Conservation (phyloP, 2,329 filamentous ascomycete species). For the Claviceps arundinis region DNA sequence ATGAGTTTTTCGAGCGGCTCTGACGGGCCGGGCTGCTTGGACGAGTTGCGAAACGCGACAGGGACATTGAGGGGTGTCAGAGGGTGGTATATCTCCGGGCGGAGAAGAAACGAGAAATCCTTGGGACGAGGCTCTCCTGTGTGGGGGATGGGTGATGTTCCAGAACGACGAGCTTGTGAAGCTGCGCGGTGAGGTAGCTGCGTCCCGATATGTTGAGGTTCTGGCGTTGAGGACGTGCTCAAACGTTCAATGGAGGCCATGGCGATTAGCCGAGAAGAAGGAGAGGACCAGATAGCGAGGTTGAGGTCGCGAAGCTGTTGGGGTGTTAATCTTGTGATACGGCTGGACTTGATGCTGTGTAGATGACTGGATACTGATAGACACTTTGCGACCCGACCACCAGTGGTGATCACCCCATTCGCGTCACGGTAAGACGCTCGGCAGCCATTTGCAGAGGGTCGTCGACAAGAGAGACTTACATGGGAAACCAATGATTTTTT, state of each 20-base stretch:
- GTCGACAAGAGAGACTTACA: conserved; percentile 1
- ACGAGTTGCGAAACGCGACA: conserved; percentile 53
- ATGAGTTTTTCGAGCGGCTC: conserved; percentile 58
- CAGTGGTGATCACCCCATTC: too few species aligned
- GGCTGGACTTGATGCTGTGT: background rate
- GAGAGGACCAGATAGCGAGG: background rate
- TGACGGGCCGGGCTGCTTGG: conserved; percentile 47
- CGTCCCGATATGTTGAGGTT: conserved; percentile 2
- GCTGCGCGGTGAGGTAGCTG: conserved; percentile 12
- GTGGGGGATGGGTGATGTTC: conserved; percentile 16
- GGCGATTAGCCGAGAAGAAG: background rate
- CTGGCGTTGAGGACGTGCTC: conserved; percentile 4
- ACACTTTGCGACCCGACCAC: too few species aligned
- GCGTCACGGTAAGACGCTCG: too few species aligned
- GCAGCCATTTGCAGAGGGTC: background rate
- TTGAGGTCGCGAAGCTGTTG: conserved; percentile 8
- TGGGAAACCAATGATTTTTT: conserved; percentile 6
- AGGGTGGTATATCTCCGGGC: conserved; percentile 71
- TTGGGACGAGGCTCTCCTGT: conserved; percentile 29
- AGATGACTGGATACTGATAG: too few species aligned
- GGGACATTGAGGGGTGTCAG: conserved; percentile 51
- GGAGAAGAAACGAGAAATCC: conserved; percentile 70
- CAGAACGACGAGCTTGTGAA: conserved; percentile 5
- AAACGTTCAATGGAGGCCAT: conserved; percentile 1
- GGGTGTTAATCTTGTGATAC: background rate